A percentile compares a stretch with the other conserved stretches of the same genome.
Conservation (phyloP, 2,329 filamentous ascomycete genomes). For the Ramularia endophylla region DNA sequence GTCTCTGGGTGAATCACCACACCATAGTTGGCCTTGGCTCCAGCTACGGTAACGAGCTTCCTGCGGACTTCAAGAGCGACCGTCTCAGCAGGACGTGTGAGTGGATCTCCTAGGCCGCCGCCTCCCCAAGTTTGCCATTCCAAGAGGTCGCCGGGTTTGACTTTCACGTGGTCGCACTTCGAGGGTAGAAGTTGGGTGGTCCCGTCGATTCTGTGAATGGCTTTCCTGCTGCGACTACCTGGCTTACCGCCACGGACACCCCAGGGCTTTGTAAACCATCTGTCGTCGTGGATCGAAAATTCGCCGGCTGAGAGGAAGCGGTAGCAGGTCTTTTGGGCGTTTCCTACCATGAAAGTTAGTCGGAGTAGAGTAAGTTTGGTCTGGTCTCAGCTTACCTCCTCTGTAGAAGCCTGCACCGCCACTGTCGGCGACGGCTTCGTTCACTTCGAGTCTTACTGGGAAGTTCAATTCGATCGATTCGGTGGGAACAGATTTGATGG, state of each 20-base stretch:
- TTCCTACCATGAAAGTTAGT: constrained; percentile 2
- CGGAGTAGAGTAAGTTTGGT: not conserved
- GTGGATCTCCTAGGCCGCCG: constrained; percentile 20
- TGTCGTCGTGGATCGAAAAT: constrained; percentile 23
- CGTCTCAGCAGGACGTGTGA: constrained; percentile 19
- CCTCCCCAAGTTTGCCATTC: constrained; percentile 25
- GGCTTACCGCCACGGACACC: constrained; percentile 23
- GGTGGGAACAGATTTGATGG: constrained; percentile 24
- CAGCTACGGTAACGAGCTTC: constrained; percentile 19
- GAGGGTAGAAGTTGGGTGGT: constrained; percentile 14
- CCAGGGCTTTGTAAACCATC: constrained; percentile 23
- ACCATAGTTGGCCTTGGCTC: constrained; percentile 20
- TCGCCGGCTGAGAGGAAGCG: constrained; percentile 22
- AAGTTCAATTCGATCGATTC: constrained; percentile 26
- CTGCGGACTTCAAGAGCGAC: constrained; percentile 22
- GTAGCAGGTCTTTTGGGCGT: constrained; percentile 22
- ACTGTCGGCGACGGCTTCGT: constrained; percentile 23
- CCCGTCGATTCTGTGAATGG: constrained; percentile 17
- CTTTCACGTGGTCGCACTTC: constrained; percentile 24
- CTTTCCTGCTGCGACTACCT: constrained; percentile 20
- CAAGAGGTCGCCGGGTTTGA: constrained; percentile 21
- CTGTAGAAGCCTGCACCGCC: constrained; percentile 23
- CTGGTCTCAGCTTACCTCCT: constrained; percentile 9
- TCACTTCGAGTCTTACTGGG: constrained; percentile 22
- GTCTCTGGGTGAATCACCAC: constrained; percentile 18